phyloP scores from a whole-genome alignment of 805 yeast genomes.

The Yarrowia deformans region DNA sequence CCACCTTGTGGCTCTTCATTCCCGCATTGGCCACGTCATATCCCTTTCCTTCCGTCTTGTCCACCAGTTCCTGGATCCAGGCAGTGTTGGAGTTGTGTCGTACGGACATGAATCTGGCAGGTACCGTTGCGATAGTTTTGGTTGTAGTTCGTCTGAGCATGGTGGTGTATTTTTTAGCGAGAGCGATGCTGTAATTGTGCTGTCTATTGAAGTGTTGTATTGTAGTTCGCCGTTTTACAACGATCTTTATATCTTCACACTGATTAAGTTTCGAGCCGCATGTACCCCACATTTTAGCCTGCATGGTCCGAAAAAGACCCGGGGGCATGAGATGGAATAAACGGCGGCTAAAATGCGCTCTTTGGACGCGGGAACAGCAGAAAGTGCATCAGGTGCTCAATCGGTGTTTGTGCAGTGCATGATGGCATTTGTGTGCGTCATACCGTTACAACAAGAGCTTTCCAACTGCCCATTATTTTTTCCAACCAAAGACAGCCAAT shows the following conservation, averaged over 20 bases:
- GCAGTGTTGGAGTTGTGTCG: conserved; percentile 33
- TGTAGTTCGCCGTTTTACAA: too few relatives aligned
- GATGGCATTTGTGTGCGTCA: too few relatives aligned
- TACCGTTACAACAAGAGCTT: too few relatives aligned
- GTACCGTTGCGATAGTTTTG: background rate
- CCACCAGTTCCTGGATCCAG: conserved; percentile 45
- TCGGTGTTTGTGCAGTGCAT: background rate
- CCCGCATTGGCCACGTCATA: conserved; percentile 43
- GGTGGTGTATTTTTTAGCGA: background rate
- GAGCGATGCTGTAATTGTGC: too few relatives aligned
- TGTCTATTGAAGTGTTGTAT: background rate
- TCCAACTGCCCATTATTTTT: too few relatives aligned
- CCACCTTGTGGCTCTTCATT: conserved; percentile 43
- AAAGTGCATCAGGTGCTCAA: background rate
- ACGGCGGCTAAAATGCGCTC: conserved; percentile 9
- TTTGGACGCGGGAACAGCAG: background rate
- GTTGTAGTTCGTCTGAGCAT: conserved; percentile 8
- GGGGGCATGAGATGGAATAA: conserved; percentile 1
- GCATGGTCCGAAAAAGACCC: conserved; percentile 19
- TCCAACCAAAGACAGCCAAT: background rate
- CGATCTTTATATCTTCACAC: background rate
- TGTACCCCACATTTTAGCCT: conserved; percentile 16
- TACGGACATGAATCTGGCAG: background rate
- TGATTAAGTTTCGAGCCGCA: conserved; percentile 23
- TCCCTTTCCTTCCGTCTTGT: conserved; percentile 45